Base-by-base conservation (phyloP, 768 basidiomycete genomes). In the Hericium alpestre region DNA sequence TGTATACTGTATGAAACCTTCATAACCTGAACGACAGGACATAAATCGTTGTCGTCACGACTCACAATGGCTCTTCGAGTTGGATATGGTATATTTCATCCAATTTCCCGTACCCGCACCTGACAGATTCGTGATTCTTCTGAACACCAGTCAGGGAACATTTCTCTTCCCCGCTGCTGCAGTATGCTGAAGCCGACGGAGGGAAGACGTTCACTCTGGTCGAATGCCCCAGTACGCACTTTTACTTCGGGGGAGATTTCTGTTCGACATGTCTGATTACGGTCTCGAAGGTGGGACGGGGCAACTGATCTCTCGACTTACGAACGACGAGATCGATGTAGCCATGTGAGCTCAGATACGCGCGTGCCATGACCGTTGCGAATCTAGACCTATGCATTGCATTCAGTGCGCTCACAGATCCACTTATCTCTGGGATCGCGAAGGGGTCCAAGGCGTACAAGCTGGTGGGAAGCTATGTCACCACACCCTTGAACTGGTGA, bases 391-490 rank as follows among this genome's bases (percentile, higher is more conserved):
- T 15, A 46, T 15, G 43, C 43, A 0, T 41, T 20, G 51, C 37
- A 11, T 25, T 20, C 60, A 90, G 92, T 65, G 91, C 91, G 0
- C 80, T 97, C 51, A 96, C 94, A 1, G 94, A 95, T 65, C 80
- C 90, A 0, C 73, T 97, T 32, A 91, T 96, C 60, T 88, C 92
- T 52, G 94, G 94, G 0, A 90, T 96, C 55, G 92, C 91, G 7
- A 93, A 93, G 56, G 91, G 93, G 1, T 88, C 87, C 0, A 78
- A 79, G 54, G 81, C 86, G 7, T 99, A 96, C 72, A 93, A 88
- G 69, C 84, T 97, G 16, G 84, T 95, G 3, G 93, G 95, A 7
- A 90, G 89, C 65, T 97, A 91, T 67, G 93, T 97, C 50, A 81
- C 80, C 1, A 90, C 90, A 4, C 90, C 93, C 1, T 73, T 97